Conservation (phyloP, 805 yeast genomes). For the Nakazawaea peltata region DNA sequence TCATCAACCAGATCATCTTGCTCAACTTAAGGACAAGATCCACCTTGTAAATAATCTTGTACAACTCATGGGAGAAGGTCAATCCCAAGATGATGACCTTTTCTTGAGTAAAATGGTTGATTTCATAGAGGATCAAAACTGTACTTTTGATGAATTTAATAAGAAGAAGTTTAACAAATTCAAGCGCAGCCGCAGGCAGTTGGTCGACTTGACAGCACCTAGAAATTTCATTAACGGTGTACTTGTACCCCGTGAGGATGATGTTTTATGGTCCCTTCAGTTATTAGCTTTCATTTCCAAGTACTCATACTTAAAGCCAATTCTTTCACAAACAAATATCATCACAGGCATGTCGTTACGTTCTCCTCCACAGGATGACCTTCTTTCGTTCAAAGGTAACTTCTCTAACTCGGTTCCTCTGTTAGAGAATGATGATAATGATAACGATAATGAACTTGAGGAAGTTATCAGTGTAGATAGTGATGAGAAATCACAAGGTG, state of each 20-base stretch:
- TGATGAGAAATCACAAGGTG: constrained; percentile 17
- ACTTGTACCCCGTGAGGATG: constrained; percentile 87
- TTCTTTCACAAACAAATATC: constrained; percentile 66
- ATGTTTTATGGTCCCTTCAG: constrained; percentile 89
- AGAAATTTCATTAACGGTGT: constrained; percentile 57
- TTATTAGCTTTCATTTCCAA: constrained; percentile 88
- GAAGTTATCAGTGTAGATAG: constrained; percentile 15
- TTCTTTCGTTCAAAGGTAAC: constrained; percentile 21
- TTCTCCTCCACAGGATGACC: constrained; percentile 24
- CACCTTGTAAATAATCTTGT: constrained; percentile 5
- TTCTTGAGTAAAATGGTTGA: constrained; percentile 1
- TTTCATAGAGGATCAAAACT: constrained; percentile 7
- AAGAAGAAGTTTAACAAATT: constrained; percentile 8
- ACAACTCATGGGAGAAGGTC: not conserved
- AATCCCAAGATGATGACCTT: not conserved
- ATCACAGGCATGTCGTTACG: constrained; percentile 62
- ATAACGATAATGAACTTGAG: constrained; percentile 32
- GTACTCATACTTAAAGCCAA: constrained; percentile 71
- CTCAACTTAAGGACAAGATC: constrained; percentile 7
- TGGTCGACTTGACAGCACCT: constrained; percentile 24
- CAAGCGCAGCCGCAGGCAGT: constrained; percentile 8
- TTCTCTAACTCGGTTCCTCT: constrained; percentile 10
- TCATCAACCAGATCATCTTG: constrained; percentile 4
- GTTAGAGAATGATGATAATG: constrained; percentile 26
- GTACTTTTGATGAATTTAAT: constrained; percentile 2